phyloP scores from a whole-genome alignment of 805 yeast species.

The Saccharomycopsis lassenensis region DNA sequence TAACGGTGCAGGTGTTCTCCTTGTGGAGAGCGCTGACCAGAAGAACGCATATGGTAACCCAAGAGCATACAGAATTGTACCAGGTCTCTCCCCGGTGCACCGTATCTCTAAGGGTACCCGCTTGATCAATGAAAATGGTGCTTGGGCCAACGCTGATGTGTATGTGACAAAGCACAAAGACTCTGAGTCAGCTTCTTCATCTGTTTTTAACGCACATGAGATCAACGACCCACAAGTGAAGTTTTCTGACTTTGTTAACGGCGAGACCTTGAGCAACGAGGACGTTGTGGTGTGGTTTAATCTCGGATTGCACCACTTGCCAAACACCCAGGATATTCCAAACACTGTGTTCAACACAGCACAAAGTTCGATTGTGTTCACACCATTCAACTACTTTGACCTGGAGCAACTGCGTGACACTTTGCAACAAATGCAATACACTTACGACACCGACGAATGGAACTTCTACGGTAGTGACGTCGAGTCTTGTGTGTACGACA shows the following conservation, averaged over 20 bases:
- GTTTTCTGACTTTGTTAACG: conserved; percentile 21
- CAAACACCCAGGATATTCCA: conserved; percentile 25
- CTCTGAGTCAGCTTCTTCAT: too few species aligned
- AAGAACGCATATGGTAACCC: conserved; percentile 23
- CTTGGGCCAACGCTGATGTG: too few species aligned
- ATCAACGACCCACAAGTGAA: conserved; percentile 22
- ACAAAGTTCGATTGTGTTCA: conserved; percentile 20
- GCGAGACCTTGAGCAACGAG: conserved; percentile 21
- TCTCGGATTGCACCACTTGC: conserved; percentile 24
- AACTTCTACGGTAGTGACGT: conserved; percentile 20
- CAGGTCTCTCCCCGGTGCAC: conserved; percentile 20
- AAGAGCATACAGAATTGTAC: conserved; percentile 23
- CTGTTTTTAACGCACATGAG: too few species aligned
- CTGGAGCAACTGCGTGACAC: conserved; percentile 21
- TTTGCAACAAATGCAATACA: conserved; percentile 20
- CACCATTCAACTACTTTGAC: conserved; percentile 24
- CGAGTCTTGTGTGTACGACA: conserved; percentile 18
- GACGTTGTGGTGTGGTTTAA: conserved; percentile 24
- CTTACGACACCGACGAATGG: conserved; percentile 20
- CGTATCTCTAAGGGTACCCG: too few species aligned
- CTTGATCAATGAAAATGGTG: too few species aligned
- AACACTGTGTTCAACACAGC: conserved; percentile 23
- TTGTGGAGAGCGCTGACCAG: conserved; percentile 22
- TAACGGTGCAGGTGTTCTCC: conserved; percentile 19
- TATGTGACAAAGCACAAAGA: too few species aligned